Percentiles rank a stretch among this genome's conserved stretches.
Conservation (phyloP, 2,329 filamentous ascomycete genomes). For the Exophiala lecanii-corni region DNA sequence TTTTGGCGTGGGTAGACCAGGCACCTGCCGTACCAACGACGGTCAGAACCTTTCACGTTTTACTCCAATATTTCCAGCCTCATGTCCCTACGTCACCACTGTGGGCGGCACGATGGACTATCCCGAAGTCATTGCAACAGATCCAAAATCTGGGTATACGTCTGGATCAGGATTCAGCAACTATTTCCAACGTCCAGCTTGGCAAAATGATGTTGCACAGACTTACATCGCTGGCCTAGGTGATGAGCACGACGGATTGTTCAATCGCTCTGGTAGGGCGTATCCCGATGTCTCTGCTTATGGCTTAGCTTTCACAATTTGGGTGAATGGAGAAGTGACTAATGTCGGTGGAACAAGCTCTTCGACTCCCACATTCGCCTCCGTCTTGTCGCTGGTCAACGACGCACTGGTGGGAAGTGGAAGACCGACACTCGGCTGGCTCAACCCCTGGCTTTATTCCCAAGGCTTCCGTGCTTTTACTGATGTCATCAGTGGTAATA, state of each 20-base stretch:
- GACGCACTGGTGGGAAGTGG: constrained; percentile 52
- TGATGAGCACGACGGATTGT: constrained; percentile 44
- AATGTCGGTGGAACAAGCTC: constrained; percentile 42
- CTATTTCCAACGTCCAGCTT: constrained; percentile 45
- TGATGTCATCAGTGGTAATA: constrained; percentile 39
- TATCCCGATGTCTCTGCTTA: constrained; percentile 59
- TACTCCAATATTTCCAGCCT: constrained; percentile 59
- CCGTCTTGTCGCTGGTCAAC: constrained; percentile 58
- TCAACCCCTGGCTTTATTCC: constrained; percentile 59
- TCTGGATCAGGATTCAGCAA: constrained; percentile 51
- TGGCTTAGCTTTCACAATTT: constrained; percentile 47
- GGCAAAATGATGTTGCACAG: constrained; percentile 43
- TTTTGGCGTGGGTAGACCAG: constrained; percentile 49
- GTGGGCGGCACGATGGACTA: constrained; percentile 57
- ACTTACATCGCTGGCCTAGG: constrained; percentile 42
- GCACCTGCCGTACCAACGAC: constrained; percentile 55
- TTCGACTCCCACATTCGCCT: constrained; percentile 55
- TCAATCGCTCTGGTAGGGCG: constrained; percentile 47
- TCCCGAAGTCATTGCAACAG: constrained; percentile 47
- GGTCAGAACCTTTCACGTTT: constrained; percentile 53
- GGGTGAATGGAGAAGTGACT: constrained; percentile 38
- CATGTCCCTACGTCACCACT: constrained; percentile 64
- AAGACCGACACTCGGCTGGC: constrained; percentile 50
- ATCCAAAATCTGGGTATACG: constrained; percentile 39
- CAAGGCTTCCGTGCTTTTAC: constrained; percentile 45